These are phyloP conservation scores for Aspergillus sp. DNA, from an alignment of 2,329 filamentous ascomycete species.

Conservation along the genomic window DNA sequence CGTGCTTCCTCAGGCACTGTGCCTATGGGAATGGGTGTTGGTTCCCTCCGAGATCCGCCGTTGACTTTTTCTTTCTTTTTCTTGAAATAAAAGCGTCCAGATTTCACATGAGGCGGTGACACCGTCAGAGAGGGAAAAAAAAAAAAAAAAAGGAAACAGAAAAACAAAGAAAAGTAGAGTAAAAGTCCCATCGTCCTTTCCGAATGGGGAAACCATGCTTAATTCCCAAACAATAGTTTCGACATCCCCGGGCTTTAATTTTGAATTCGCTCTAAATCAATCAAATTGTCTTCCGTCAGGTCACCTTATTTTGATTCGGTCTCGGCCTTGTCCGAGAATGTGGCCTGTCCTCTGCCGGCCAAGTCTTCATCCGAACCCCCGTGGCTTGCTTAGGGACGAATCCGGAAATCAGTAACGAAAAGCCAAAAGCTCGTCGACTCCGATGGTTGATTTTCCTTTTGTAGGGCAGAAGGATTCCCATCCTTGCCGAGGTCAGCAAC, in stretches of 20 bases:
- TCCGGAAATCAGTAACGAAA: background rate
- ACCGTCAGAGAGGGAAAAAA: background rate
- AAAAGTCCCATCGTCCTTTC: no score
- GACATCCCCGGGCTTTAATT: constrained; percentile 2
- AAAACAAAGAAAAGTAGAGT: no score
- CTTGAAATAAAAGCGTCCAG: background rate
- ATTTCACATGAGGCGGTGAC: constrained; percentile 4
- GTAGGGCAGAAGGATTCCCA: constrained; percentile 2
- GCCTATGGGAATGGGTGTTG: background rate
- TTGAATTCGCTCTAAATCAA: background rate
- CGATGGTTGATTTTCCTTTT: background rate
- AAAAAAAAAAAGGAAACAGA: no score
- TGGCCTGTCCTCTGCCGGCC: background rate
- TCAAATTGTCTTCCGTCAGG: background rate
- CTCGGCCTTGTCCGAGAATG: background rate
- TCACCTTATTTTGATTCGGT: background rate
- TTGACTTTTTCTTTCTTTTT: background rate
- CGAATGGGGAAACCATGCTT: background rate
- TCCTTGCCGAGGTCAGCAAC: background rate
- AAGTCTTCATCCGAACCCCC: background rate
- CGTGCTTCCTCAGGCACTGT: background rate
- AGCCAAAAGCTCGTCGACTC: background rate
- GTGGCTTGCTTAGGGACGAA: background rate
- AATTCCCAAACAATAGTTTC: background rate
- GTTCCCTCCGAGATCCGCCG: background rate